A percentile compares a stretch with the other conserved stretches of the same genome.
phyloP scores from a whole-genome alignment of 805 yeast species.

The Lipomyces japonicus region DNA sequence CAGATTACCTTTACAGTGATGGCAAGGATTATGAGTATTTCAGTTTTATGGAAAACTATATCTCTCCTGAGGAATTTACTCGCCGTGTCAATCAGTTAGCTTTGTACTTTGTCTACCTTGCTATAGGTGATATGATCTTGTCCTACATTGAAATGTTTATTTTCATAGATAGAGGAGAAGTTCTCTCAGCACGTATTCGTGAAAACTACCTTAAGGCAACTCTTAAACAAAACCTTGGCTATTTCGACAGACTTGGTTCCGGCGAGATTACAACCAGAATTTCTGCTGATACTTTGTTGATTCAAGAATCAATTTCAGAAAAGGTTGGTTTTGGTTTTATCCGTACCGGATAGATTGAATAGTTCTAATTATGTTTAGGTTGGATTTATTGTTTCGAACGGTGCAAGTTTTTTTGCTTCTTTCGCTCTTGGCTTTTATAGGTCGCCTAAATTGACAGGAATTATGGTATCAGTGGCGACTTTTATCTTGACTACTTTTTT shows the following conservation, averaged over 20 bases:
- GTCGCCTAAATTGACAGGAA: conserved; percentile 40
- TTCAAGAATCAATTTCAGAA: conserved; percentile 45
- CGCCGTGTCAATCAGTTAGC: conserved; percentile 37
- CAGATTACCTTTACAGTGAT: conserved; percentile 17
- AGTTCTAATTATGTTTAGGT: conserved; percentile 21
- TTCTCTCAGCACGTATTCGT: conserved; percentile 42
- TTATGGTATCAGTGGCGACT: conserved; percentile 38
- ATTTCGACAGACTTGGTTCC: conserved; percentile 42
- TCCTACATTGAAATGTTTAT: conserved; percentile 37
- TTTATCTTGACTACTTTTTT: conserved; percentile 36
- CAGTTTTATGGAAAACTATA: conserved; percentile 15
- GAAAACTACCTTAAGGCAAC: conserved; percentile 39
- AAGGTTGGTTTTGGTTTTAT: conserved; percentile 35
- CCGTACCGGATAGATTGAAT: conserved; percentile 33
- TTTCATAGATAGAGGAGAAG: conserved; percentile 43
- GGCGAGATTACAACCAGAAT: conserved; percentile 46
- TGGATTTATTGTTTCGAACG: conserved; percentile 38
- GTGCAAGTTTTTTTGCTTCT: conserved; percentile 43
- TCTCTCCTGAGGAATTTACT: conserved; percentile 34
- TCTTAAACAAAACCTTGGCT: conserved; percentile 43
- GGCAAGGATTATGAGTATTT: conserved; percentile 11
- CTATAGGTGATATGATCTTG: conserved; percentile 35
- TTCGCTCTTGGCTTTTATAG: conserved; percentile 39
- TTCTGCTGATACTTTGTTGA: conserved; percentile 41
- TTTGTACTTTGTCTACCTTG: conserved; percentile 42